Percentiles rank a stretch among this genome's conserved stretches.
phyloP scores from a whole-genome alignment of 768 basidiomycete species.

The Panellus pusillus region DNA sequence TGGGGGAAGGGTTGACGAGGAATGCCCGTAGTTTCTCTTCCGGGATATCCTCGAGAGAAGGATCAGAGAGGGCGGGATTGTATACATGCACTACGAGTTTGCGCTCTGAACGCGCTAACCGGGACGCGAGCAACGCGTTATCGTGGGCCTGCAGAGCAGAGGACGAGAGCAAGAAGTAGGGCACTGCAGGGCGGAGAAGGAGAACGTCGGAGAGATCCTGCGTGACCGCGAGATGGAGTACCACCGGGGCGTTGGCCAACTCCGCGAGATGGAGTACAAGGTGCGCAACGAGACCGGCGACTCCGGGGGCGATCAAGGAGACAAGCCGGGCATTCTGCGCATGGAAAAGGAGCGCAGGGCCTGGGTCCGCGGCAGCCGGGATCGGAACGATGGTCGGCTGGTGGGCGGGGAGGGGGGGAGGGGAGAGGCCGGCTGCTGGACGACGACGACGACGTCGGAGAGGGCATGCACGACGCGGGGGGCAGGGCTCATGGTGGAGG shows the following conservation, averaged over 20 bases:
- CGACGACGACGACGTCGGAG: conserved; percentile 66
- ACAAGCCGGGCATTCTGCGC: conserved; percentile 42
- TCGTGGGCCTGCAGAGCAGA: conserved; percentile 83
- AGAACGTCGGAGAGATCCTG: conserved; percentile 75
- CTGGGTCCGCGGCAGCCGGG: conserved; percentile 67
- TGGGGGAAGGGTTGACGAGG: conserved; percentile 39
- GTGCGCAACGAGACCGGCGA: conserved; percentile 52
- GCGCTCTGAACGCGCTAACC: conserved; percentile 66
- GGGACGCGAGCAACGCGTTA: conserved; percentile 83
- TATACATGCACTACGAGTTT: conserved; percentile 88
- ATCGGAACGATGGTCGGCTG: conserved; percentile 47
- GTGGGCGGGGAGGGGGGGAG: conserved; percentile 36
- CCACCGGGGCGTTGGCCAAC: conserved; percentile 63
- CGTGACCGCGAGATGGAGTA: conserved; percentile 66
- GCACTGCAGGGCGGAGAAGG: conserved; percentile 73
- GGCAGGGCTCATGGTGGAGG: conserved; percentile 38
- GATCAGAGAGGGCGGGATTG: conserved; percentile 44
- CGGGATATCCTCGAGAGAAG: conserved; percentile 48
- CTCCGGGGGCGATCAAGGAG: conserved; percentile 57
- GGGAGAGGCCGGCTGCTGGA: conserved; percentile 49
- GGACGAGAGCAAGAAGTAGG: conserved; percentile 79
- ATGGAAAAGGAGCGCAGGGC: conserved; percentile 54
- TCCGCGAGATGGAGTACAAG: conserved; percentile 72
- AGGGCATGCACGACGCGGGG: conserved; percentile 71
- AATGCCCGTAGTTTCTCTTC: conserved; percentile 63